Evolutionary conservation across 1,284 basidiomycete species (phyloP), one percentile per base, ranked within the genome.

Genomic region (Marasmius sp.): DNA sequence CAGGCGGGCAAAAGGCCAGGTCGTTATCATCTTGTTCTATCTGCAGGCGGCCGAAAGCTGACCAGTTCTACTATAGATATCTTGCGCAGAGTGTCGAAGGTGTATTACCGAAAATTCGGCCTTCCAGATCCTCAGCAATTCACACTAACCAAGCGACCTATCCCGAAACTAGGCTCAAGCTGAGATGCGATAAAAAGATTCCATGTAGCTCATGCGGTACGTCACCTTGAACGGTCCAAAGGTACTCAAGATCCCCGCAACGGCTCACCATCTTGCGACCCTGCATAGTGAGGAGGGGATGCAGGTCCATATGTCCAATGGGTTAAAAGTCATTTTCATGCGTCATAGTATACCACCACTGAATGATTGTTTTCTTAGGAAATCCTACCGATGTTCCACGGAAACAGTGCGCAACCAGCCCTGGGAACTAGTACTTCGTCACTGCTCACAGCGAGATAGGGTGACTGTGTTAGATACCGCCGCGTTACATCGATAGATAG

Each of bases 401-500:
- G 11, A 54, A 54, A 37, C 52, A 36, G 52, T 54, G 16, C 36
- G 52, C 20, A 38, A 8, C 34, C 14, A 11, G 6, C 37, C 34
- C 11, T 16, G 12, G 14, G 11, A 85, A 27, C 27, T 27, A 27
- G 18, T 37, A 12, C 20, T 33, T 18, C 38, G 27, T 22, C 50
- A 27, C 27, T 27, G 3, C 27, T 22, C 9, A 9, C 16, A 51
- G 6, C 34, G n/a, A 54, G 16, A n/a, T 18, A 54, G 52, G 38
- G 38, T 89, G 62, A 84, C 89, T 37, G 81, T 91, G 9, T 85
- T 88, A 9, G 87, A 89, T 65, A 90, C 89, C 6, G 83, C 87
- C 48, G 83, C 88, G 65, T 75, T 91, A 2, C 89, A 91, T 68
- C 74, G 77, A 51, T 89, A 88, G 72, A 89, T 91, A 37, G 75